Conservation (phyloP, 2,329 filamentous ascomycete genomes). For the Periconia sp. region DNA sequence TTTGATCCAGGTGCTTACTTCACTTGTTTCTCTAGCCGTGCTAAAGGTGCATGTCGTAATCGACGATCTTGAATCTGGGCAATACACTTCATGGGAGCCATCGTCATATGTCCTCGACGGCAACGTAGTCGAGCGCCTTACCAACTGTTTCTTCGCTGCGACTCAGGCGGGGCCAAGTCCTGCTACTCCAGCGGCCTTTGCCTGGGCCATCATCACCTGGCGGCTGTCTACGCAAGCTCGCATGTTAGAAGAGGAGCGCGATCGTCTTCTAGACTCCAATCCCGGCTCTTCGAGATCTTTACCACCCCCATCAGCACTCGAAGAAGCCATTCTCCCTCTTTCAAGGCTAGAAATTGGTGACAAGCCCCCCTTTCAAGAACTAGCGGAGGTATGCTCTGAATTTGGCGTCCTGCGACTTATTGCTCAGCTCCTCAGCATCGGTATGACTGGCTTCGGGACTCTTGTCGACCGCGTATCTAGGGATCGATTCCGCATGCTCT, state of each 20-base stretch:
- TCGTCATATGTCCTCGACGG: conserved; percentile 72
- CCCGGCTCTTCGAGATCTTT: conserved; percentile 17
- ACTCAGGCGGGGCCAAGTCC: conserved; percentile 60
- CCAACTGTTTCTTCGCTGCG: conserved; percentile 70
- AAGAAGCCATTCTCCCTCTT: conserved; percentile 34
- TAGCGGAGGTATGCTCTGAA: conserved; percentile 32
- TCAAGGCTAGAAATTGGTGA: conserved; percentile 27
- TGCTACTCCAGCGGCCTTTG: conserved; percentile 76
- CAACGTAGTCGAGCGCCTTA: conserved; percentile 73
- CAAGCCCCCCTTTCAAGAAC: conserved; percentile 29
- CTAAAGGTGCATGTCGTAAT: conserved; percentile 71
- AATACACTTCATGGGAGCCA: conserved; percentile 34
- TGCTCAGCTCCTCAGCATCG: conserved; percentile 30
- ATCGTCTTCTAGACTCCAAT: conserved; percentile 30
- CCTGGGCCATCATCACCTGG: conserved; percentile 74
- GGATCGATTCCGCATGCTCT: conserved; percentile 66
- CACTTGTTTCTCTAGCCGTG: conserved; percentile 73
- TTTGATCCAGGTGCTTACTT: conserved; percentile 72
- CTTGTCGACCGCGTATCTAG: conserved; percentile 61
- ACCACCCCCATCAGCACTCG: conserved; percentile 25
- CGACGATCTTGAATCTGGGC: conserved; percentile 48
- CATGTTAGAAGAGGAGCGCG: conserved; percentile 34
- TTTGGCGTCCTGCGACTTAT: conserved; percentile 33
- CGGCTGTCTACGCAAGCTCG: conserved; percentile 28
- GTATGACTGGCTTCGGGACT: conserved; percentile 52